These are phyloP conservation scores for Nakazawaea peltata DNA, from an alignment of 805 yeast species.

Conservation along the genomic window DNA sequence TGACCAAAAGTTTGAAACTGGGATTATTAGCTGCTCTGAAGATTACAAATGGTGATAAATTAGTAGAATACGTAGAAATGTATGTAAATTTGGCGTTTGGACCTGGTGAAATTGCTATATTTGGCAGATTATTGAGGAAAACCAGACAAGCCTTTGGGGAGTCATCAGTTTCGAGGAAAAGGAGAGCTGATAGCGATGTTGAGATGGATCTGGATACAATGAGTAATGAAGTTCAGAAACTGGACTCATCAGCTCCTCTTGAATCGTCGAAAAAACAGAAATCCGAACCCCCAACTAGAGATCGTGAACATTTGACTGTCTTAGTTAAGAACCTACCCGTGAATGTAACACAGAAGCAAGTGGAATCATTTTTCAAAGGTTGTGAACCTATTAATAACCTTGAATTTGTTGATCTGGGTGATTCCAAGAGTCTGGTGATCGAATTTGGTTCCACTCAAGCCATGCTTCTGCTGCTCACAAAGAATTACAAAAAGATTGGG, in stretches of 20 bases:
- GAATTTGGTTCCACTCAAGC: constrained; percentile 45
- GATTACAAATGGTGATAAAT: constrained; percentile 14
- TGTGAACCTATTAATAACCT: constrained; percentile 50
- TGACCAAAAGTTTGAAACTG: constrained; percentile 20
- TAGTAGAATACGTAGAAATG: neutral
- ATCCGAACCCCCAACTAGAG: no score
- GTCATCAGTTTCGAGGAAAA: no score
- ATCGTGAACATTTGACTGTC: constrained; percentile 54
- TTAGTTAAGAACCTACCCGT: constrained; percentile 42
- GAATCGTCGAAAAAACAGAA: no score
- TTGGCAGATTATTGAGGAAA: no score
- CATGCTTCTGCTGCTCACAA: constrained; percentile 53
- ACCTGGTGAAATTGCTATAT: neutral
- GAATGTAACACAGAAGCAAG: constrained; percentile 26
- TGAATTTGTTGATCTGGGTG: no score
- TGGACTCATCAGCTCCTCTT: no score
- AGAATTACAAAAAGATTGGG: constrained; percentile 39
- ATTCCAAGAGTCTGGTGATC: constrained; percentile 11
- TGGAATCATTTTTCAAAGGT: constrained; percentile 40
- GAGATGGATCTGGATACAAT: no score
- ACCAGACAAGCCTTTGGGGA: no score
- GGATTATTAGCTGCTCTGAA: constrained; percentile 21
- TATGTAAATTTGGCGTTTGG: neutral
- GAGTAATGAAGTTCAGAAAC: no score
- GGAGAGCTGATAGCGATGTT: no score